Percentiles rank a stretch among this genome's conserved stretches.
Conservation (phyloP, 2,329 filamentous ascomycete species). For the Monosporascus sp. region DNA sequence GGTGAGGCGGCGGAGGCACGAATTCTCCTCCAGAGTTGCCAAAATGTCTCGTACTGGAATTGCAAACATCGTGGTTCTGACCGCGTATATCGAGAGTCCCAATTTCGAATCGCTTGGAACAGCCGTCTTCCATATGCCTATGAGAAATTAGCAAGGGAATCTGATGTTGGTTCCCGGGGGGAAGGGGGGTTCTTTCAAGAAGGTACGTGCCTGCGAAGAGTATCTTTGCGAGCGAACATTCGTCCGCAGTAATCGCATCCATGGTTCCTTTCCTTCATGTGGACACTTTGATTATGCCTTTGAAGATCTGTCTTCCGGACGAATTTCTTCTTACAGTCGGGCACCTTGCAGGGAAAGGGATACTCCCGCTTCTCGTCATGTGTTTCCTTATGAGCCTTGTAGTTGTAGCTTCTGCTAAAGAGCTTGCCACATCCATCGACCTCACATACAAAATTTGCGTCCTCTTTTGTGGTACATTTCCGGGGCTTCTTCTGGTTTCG, state of each 20-base stretch:
- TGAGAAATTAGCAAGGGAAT: neutral
- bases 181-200: neutral
- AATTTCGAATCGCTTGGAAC: slow-evolving; percentile 60
- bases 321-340: slow-evolving; percentile 68
- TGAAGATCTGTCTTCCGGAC: slow-evolving; percentile 77
- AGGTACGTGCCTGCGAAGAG: slow-evolving; percentile 62
- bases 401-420: slow-evolving; percentile 82
- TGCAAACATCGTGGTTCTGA: slow-evolving; percentile 20
- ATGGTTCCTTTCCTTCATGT: slow-evolving; percentile 66
- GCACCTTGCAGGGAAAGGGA: slow-evolving; percentile 60
- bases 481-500: slow-evolving; percentile 35
- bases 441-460: slow-evolving; percentile 66
- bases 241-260: slow-evolving; percentile 66
- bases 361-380: slow-evolving; percentile 71
- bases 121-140: slow-evolving; percentile 74
- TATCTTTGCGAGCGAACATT: slow-evolving; percentile 76
- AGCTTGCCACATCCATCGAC: slow-evolving; percentile 67
- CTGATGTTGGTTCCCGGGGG: neutral
- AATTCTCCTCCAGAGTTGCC: slow-evolving; percentile 20
- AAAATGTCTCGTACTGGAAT: slow-evolving; percentile 15
- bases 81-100: slow-evolving; percentile 42
- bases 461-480: slow-evolving; percentile 58
- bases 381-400: slow-evolving; percentile 78
- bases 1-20: slow-evolving; percentile 15
- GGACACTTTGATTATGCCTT: slow-evolving; percentile 60